Evolutionary conservation across 2,329 filamentous ascomycete genomes (phyloP).

Genomic region (Dactylella cylindrospora): DNA sequence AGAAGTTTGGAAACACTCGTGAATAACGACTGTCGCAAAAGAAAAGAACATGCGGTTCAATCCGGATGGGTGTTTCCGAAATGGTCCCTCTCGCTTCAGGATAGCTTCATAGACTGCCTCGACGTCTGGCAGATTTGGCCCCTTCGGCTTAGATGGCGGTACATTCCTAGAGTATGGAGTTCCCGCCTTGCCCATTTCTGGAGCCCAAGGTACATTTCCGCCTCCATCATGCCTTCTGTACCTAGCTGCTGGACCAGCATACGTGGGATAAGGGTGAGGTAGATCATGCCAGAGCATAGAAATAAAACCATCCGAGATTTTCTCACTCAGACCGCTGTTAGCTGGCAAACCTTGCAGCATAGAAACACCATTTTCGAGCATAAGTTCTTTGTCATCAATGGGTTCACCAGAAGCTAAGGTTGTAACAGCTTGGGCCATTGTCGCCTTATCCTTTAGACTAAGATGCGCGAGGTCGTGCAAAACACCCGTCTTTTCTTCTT

Average conservation of each 20-base stretch:
- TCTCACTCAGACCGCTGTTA: conserved; percentile 57
- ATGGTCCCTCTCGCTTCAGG: conserved; percentile 59
- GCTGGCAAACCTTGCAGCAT: conserved; percentile 58
- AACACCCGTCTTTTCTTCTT: conserved; percentile 53
- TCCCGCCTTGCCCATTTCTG: conserved; percentile 65
- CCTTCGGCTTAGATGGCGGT: conserved; percentile 56
- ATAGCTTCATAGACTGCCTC: conserved; percentile 56
- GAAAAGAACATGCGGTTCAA: conserved; percentile 68
- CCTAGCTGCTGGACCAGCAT: conserved; percentile 55
- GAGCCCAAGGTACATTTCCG: conserved; percentile 61
- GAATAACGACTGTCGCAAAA: conserved; percentile 55
- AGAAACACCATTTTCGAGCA: conserved; percentile 58
- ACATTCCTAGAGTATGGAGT: conserved; percentile 69
- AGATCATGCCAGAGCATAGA: conserved; percentile 59
- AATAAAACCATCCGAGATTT: conserved; percentile 58
- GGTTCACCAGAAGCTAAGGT: conserved; percentile 56
- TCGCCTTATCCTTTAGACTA: conserved; percentile 52
- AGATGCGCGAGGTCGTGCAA: conserved; percentile 53
- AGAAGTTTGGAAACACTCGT: conserved; percentile 66
- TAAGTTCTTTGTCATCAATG: conserved; percentile 55
- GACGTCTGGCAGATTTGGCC: conserved; percentile 57
- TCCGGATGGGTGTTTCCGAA: conserved; percentile 60
- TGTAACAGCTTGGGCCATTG: conserved; percentile 53
- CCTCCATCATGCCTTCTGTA: conserved; percentile 56
- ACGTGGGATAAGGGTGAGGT: conserved; percentile 57